Conservation (phyloP, 345 rosid species). For the Moringa oleifera region DNA sequence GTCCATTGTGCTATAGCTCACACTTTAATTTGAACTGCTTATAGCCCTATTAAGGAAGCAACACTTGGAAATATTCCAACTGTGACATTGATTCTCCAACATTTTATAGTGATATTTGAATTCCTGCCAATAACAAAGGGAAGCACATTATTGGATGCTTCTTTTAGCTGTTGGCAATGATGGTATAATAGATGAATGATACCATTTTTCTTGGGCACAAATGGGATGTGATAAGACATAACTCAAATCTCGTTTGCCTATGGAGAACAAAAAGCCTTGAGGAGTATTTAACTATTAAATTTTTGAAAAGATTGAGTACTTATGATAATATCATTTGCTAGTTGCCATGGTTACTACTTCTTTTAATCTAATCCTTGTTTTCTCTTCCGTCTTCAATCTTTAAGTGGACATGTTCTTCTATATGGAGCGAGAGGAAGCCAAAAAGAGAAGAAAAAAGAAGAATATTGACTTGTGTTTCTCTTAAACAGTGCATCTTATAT, state of each 20-base stretch:
- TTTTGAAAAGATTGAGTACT: no score
- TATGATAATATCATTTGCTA: neutral
- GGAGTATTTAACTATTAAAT: no score
- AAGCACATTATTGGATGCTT: slow-evolving; percentile 7
- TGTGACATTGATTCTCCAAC: slow-evolving; percentile 77
- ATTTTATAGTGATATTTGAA: slow-evolving; percentile 66
- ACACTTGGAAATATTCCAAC: slow-evolving; percentile 82
- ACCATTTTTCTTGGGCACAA: neutral
- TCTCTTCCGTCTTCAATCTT: neutral
- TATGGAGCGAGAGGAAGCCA: slow-evolving; percentile 39
- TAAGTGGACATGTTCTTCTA: slow-evolving; percentile 61
- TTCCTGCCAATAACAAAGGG: slow-evolving; percentile 9
- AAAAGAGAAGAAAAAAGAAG: no score
- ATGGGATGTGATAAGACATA: neutral
- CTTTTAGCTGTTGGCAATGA: slow-evolving; percentile 7
- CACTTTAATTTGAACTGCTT: neutral
- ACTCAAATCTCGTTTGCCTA: no score
- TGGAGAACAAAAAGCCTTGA: no score
- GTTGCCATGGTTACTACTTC: neutral
- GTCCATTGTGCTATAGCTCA: neutral
- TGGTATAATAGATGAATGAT: slow-evolving; percentile 2
- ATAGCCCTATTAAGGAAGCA: slow-evolving; percentile 79
- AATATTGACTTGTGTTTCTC: no score
- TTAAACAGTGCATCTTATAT: no score
- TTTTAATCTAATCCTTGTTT: slow-evolving; percentile 47